A percentile compares a stretch with the other conserved stretches of the same genome.
These are phyloP conservation scores for Effrenium voratum DNA, from an alignment of 73 alveolate species.

Conservation along the genomic window DNA sequence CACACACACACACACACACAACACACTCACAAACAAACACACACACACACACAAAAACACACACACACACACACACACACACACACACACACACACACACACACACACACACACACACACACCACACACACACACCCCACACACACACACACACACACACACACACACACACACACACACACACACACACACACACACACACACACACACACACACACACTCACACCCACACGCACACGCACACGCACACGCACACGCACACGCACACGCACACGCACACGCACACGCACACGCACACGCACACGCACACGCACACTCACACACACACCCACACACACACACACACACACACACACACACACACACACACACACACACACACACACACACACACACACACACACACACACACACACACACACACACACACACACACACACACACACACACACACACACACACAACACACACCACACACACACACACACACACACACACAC, in stretches of 20 bases:
- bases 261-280: neutral
- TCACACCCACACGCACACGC: neutral
- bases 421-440: neutral
- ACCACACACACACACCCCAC: neutral
- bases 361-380: conserved; percentile 4
- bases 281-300: neutral
- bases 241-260: too few relatives aligned
- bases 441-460: neutral
- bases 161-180: neutral
- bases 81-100: too few relatives aligned
- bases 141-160: conserved; percentile 4
- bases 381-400: neutral
- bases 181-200: neutral
- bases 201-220: neutral
- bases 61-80: too few relatives aligned
- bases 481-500: too few relatives aligned
- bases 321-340: neutral
- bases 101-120: too few relatives aligned
- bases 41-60: too few relatives aligned
- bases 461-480: too few relatives aligned
- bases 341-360: neutral
- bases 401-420: neutral
- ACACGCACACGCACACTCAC: neutral
- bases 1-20: too few relatives aligned
- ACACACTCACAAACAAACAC: too few relatives aligned